These are phyloP conservation scores for Penicillium fimorum DNA, from an alignment of 495 filamentous ascomycete species.

Conservation along the genomic window DNA sequence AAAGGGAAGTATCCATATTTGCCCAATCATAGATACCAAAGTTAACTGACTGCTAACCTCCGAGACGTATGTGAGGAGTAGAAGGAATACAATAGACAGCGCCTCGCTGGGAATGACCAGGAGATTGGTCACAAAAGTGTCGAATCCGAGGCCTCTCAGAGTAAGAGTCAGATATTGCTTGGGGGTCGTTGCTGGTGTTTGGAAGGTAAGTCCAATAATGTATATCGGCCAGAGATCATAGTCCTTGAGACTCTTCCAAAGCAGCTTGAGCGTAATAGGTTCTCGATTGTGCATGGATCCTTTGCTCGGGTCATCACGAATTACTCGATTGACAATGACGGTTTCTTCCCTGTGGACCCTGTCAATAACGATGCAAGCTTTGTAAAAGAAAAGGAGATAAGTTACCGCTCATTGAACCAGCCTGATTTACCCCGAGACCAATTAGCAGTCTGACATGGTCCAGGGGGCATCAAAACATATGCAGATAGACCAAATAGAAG, in stretches of 20 bases:
- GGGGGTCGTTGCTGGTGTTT: slow-evolving; percentile 50
- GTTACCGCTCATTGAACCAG: slow-evolving; percentile 66
- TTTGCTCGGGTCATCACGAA: slow-evolving; percentile 73
- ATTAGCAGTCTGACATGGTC: slow-evolving; percentile 62
- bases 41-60: slow-evolving; percentile 53
- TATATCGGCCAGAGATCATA: slow-evolving; percentile 58
- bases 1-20: slow-evolving; percentile 57
- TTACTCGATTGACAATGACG: slow-evolving; percentile 71
- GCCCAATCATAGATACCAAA: slow-evolving; percentile 41
- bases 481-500: slow-evolving; percentile 57
- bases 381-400: background rate
- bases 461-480: slow-evolving; percentile 62
- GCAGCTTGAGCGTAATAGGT: slow-evolving; percentile 43
- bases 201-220: slow-evolving; percentile 48
- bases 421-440: slow-evolving; percentile 65
- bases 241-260: slow-evolving; percentile 53
- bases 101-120: slow-evolving; percentile 57
- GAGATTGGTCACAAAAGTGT: slow-evolving; percentile 63
- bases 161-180: slow-evolving; percentile 62
- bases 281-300: slow-evolving; percentile 62
- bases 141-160: slow-evolving; percentile 58
- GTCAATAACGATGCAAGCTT: background rate
- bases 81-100: slow-evolving; percentile 40
- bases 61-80: slow-evolving; percentile 47
- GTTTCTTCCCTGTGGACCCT: slow-evolving; percentile 35